These are phyloP conservation scores for Balansia obtecta DNA, from an alignment of 2,329 filamentous ascomycete genomes.

Conservation along the genomic window DNA sequence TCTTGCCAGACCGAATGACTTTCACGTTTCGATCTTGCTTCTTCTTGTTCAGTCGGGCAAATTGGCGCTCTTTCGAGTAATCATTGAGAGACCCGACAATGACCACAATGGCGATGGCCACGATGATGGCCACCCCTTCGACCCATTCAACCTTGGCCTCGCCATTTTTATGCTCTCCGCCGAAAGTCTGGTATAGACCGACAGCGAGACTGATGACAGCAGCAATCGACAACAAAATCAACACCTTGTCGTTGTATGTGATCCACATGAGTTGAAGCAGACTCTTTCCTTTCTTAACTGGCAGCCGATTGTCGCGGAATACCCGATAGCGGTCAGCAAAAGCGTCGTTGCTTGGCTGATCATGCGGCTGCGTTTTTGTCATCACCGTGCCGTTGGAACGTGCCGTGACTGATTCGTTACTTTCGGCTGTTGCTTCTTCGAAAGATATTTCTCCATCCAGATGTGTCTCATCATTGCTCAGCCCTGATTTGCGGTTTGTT, in stretches of 20 bases:
- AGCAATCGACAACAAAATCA: conserved; percentile 58
- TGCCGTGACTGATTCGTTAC: conserved; percentile 22
- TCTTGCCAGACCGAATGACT: conserved; percentile 57
- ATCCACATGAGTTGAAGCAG: conserved; percentile 68
- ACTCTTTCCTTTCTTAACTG: conserved; percentile 62
- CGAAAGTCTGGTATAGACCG: conserved; percentile 65
- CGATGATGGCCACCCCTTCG: conserved; percentile 70
- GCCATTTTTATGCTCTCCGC: conserved; percentile 35
- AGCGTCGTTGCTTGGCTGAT: conserved; percentile 15
- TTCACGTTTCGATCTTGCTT: conserved; percentile 67
- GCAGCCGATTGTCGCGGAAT: conserved; percentile 59
- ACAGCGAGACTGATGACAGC: conserved; percentile 62
- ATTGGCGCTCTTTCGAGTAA: conserved; percentile 70
- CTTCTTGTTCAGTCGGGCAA: conserved; percentile 66
- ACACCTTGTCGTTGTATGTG: conserved; percentile 72
- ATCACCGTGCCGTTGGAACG: conserved; percentile 9
- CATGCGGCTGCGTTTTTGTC: conserved; percentile 3
- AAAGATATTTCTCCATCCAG: conserved; percentile 58
- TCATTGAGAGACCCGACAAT: conserved; percentile 67
- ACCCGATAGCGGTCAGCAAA: conserved; percentile 57
- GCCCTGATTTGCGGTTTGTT: conserved; percentile 56
- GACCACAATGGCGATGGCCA: conserved; percentile 67
- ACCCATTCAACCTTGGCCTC: conserved; percentile 61
- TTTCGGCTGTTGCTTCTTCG: conserved; percentile 46
- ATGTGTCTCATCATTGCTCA: conserved; percentile 62